phyloP scores from a whole-genome alignment of 169 alveolate genomes.

The Plasmodium cynomolgi region DNA sequence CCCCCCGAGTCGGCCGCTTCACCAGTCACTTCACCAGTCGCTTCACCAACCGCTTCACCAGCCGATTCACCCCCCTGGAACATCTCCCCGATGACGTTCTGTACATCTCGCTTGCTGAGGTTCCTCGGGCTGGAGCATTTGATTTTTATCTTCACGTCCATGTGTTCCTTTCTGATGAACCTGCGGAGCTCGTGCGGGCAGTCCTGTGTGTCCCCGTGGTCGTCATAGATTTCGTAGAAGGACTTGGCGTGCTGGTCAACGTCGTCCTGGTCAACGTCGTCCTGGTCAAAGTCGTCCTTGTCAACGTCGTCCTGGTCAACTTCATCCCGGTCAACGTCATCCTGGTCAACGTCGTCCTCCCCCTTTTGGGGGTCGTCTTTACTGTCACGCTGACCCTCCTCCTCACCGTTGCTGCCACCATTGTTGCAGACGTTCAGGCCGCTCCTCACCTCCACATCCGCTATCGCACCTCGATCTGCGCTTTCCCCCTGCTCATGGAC shows the following conservation, averaged over 20 bases:
- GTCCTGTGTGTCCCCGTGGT: constrained; percentile 71
- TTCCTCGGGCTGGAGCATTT: constrained; percentile 80
- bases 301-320: not conserved
- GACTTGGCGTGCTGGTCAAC: constrained; percentile 19
- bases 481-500: not conserved
- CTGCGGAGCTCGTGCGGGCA: constrained; percentile 76
- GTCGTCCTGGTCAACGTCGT: not conserved
- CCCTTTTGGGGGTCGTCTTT: not conserved
- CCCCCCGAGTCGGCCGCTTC: not conserved
- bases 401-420: not conserved
- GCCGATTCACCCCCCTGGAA: constrained; percentile 2
- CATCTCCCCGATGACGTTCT: constrained; percentile 42
- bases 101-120: constrained; percentile 58
- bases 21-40: not conserved
- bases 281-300: not conserved
- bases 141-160: constrained; percentile 77
- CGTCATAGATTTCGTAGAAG: constrained; percentile 75
- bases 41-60: not conserved
- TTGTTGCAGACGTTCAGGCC: not conserved
- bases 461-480: not conserved
- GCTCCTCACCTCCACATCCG: not conserved
- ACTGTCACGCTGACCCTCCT: not conserved
- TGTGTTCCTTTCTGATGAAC: constrained; percentile 77
- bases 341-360: not conserved
- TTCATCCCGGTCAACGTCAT: no score